phyloP scores from a whole-genome alignment of 73 alveolate genomes.

The Tetrahymena malaccensis region DNA sequence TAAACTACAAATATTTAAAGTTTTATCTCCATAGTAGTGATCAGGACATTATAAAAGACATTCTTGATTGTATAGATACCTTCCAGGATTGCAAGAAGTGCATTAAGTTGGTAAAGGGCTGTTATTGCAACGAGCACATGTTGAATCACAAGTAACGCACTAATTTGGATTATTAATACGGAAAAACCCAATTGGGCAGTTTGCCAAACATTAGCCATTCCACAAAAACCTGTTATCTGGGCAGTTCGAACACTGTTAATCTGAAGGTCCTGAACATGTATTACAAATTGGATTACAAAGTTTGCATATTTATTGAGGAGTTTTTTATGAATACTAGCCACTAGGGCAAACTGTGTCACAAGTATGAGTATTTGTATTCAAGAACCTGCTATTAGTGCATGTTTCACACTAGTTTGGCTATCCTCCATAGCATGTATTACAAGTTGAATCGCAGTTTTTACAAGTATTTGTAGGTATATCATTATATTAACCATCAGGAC shows the following conservation, averaged over 20 bases:
- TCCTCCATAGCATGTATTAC: background rate
- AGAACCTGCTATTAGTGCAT: background rate
- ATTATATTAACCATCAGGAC: background rate
- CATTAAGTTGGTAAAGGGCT: background rate
- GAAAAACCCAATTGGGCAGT: background rate
- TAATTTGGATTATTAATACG: background rate
- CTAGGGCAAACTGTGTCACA: background rate
- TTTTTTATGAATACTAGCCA: background rate
- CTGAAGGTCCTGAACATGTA: background rate
- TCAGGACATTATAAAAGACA: background rate
- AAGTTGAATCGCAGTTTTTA: background rate
- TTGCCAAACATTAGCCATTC: background rate
- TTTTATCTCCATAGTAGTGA: background rate
- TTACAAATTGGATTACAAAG: background rate
- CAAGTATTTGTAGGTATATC: background rate
- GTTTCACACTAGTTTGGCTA: background rate
- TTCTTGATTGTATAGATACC: background rate
- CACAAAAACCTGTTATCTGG: background rate
- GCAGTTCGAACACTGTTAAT: background rate
- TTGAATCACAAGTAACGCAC: background rate
- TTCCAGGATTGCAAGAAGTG: background rate
- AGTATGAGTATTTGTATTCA: background rate
- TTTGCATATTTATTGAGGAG: background rate
- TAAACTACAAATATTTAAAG: background rate
- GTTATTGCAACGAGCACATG: background rate